A percentile compares a stretch with the other conserved stretches of the same genome.
phyloP scores from a whole-genome alignment of 208 protist genomes.

The Vickermania ingenoplastis region DNA sequence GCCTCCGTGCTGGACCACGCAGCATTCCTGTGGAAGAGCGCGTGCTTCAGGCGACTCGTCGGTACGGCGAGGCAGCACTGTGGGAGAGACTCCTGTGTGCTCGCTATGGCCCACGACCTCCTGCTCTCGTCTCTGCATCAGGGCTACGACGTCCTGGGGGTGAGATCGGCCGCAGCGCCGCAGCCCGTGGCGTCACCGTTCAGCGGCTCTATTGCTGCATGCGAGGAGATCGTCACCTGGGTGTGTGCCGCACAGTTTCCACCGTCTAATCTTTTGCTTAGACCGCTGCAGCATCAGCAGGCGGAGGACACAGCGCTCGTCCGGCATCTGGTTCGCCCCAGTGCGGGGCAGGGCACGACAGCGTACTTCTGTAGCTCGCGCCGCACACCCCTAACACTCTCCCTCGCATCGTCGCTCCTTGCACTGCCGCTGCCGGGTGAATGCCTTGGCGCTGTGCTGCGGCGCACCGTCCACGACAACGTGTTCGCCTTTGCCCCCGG shows the following conservation, averaged over 20 bases:
- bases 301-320: neutral
- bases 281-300: neutral
- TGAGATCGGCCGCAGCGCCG: too few relatives aligned
- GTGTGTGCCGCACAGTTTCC: neutral
- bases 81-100: neutral
- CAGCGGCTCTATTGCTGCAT: neutral
- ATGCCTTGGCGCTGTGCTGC: neutral
- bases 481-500: neutral
- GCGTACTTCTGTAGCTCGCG: neutral
- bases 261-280: neutral
- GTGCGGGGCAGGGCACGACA: neutral
- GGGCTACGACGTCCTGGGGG: neutral
- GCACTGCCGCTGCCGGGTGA: neutral
- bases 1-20: neutral
- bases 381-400: neutral
- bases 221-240: neutral
- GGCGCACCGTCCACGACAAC: neutral
- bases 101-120: neutral
- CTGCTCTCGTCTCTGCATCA: neutral
- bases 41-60: neutral
- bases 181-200: too few relatives aligned
- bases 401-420: neutral
- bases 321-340: neutral
- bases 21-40: neutral
- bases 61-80: neutral